Conservation (phyloP, 495 filamentous ascomycete genomes). For the Stereocaulon alpinum region DNA sequence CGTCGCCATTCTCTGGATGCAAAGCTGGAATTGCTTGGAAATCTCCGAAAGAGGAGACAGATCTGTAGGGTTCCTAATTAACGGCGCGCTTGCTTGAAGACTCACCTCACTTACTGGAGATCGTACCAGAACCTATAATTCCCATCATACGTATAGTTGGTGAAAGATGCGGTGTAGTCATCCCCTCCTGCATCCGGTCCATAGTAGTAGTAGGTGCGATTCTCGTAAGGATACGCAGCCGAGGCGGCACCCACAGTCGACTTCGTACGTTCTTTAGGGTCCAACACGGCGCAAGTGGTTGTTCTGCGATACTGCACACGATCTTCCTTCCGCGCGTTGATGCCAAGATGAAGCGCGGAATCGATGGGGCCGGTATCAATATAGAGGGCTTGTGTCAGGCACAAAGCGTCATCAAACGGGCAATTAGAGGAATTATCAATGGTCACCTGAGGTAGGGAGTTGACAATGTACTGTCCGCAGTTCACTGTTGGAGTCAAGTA, state of each 20-base stretch:
- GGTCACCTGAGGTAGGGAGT: neutral
- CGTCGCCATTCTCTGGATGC: neutral
- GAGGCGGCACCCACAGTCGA: neutral
- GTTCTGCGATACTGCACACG: neutral
- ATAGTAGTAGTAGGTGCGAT: neutral
- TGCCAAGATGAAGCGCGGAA: neutral
- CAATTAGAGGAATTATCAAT: neutral
- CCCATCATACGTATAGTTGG: neutral
- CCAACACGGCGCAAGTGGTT: neutral
- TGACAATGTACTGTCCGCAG: neutral
- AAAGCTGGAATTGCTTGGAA: neutral
- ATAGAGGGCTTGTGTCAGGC: neutral
- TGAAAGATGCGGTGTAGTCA: neutral
- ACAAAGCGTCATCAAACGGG: neutral
- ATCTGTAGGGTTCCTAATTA: neutral
- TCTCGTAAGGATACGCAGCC: neutral
- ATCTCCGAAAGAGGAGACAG: neutral
- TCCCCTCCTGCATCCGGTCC: neutral
- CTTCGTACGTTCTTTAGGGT: neutral
- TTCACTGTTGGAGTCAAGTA: neutral
- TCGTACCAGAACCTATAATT: neutral
- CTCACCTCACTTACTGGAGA: neutral
- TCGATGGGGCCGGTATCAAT: neutral
- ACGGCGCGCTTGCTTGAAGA: neutral
- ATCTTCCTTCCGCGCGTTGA: neutral